Percentiles rank a stretch among this genome's conserved stretches.
These are phyloP conservation scores for Gremmenia infestans DNA, from an alignment of 2,329 filamentous ascomycete species.

Conservation along the genomic window DNA sequence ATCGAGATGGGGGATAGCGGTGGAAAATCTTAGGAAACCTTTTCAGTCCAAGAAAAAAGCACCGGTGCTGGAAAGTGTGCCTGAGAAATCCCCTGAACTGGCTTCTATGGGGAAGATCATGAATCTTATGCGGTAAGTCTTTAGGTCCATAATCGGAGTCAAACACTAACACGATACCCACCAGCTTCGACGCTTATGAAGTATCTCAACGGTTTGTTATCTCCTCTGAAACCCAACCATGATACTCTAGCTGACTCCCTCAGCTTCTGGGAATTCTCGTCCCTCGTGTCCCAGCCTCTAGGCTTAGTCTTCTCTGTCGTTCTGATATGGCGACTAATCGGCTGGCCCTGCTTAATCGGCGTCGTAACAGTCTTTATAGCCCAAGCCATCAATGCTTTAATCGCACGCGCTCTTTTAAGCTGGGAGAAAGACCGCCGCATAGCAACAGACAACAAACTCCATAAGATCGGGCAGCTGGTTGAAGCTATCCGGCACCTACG, in stretches of 20 bases:
- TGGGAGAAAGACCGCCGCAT: constrained; percentile 67
- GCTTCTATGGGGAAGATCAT: constrained; percentile 88
- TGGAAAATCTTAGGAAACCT: constrained; percentile 21
- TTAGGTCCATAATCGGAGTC: too few species aligned
- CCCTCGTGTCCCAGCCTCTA: constrained; percentile 70
- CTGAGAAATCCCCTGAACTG: constrained; percentile 42
- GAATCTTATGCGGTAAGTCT: constrained; percentile 67
- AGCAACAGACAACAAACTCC: constrained; percentile 72
- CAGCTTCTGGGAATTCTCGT: constrained; percentile 79
- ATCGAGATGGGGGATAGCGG: constrained; percentile 10
- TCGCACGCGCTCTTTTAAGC: constrained; percentile 61
- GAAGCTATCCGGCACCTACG: constrained; percentile 42
- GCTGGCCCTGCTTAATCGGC: constrained; percentile 72
- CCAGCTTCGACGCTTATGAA: constrained; percentile 64
- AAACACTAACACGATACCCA: background rate
- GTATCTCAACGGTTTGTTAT: constrained; percentile 54
- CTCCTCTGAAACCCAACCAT: background rate
- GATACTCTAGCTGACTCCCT: background rate
- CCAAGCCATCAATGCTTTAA: constrained; percentile 62
- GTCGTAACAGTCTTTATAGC: constrained; percentile 64
- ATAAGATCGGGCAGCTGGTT: constrained; percentile 80
- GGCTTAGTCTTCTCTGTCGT: constrained; percentile 69
- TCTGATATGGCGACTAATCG: constrained; percentile 73
- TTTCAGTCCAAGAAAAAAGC: constrained; percentile 17
- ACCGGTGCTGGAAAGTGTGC: constrained; percentile 18